phyloP scores from a whole-genome alignment of 129 eudicot genomes.

The Flaveria sonorensis region DNA sequence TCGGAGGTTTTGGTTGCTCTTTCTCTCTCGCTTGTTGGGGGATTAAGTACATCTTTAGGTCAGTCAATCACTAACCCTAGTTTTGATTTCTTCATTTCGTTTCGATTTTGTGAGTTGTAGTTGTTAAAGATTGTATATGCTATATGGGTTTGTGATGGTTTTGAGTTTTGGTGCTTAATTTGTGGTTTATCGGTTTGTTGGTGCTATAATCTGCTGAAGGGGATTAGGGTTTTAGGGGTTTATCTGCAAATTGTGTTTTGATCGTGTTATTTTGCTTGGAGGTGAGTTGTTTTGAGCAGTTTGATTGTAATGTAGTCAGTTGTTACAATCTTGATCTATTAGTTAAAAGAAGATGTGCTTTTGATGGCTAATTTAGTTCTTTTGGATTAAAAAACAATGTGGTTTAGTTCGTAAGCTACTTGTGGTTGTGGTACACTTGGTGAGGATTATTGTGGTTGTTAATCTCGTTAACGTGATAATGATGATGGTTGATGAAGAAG shows the following conservation, averaged over 20 bases:
- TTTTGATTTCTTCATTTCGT: background rate
- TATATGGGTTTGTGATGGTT: background rate
- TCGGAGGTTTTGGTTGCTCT: conserved; percentile 91
- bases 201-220: background rate
- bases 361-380: conserved; percentile 15
- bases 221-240: conserved; percentile 29
- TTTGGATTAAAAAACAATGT: background rate
- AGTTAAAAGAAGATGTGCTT: background rate
- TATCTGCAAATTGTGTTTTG: background rate
- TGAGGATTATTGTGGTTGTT: conserved; percentile 2
- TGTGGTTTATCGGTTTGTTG: conserved; percentile 8
- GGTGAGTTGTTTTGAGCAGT: background rate
- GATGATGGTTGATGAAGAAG: background rate
- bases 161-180: background rate
- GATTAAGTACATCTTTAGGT: conserved; percentile 92
- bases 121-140: background rate
- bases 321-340: background rate
- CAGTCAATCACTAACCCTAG: conserved; percentile 26
- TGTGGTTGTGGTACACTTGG: background rate
- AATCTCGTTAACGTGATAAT: background rate
- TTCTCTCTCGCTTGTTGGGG: conserved; percentile 85
- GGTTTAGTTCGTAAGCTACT: background rate
- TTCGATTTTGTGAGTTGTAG: background rate
- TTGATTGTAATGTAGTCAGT: conserved; percentile 6
- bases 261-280: background rate